Base-by-base conservation (phyloP, 495 filamentous ascomycete species). In the Aspergillus sclerotiicarbonarius region DNA sequence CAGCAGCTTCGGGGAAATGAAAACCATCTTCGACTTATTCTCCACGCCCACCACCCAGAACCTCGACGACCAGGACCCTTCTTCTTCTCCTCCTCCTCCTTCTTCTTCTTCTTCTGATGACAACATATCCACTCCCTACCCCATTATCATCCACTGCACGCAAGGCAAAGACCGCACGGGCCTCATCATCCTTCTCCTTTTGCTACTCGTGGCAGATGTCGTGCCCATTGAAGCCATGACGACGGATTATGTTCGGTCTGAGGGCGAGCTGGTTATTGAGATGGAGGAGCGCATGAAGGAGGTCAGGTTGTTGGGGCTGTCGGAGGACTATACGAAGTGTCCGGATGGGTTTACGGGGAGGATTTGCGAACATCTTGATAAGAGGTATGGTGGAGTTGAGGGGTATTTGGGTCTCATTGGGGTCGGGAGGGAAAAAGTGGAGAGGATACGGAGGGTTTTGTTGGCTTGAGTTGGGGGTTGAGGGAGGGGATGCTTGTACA, bases 161-260 rank as follows among this genome's bases (percentile, higher is more conserved):
- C 89, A 94, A 66, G 91, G 91, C 35, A 96, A 96, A 64, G 91
- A 95, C 66, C 82, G 90, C 0, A 94, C 91, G 0, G 91, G 91
- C 0, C 73, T 94, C 3, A 74, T 89, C 20, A 70, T 90, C n/a
- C 70, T 86, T 10, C 74, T 95, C 18, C 62, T 81, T 0, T 69
- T 92, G 1, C 66, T 92, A 1, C 66, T 92, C 30, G 68, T 88
- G 3, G 76, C 85, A 4, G 67, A 72, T 5, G 76, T 71, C 9
- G 80, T 89, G 0, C 81, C 84, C 0, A 50, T 74, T 0, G 72
- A 77, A 0, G 84, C 83, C 0, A 81, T 94, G 15, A 65, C 70
- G 12, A 66, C 82, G 53, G 91, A 94, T 68, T 95, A 93, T 69
- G 67, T 83, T 18, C 77, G 80, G 9, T 86, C 82, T 30, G 83